Base-by-base conservation (phyloP, 495 filamentous ascomycete genomes). In the Thermochaetoides thermophila region DNA sequence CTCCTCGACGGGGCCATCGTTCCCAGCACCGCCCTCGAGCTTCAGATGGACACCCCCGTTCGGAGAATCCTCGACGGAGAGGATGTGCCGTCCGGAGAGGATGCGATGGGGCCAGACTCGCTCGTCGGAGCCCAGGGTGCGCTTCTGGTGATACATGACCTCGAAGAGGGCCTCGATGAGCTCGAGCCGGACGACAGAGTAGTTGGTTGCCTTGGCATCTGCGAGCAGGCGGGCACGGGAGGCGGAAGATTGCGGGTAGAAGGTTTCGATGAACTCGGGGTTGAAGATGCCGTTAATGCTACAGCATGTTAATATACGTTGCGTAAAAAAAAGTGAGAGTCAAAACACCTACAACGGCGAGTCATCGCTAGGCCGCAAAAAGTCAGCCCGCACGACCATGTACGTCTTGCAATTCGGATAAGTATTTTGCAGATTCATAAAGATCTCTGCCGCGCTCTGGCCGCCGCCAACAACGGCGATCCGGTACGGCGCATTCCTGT, bases 201-300 rank as follows among this genome's bases (percentile, higher is more conserved):
- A 97, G 60, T 97, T 97, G 18, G 87, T 97, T 18, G 67, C 69
- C 27, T 73, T 71, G 42, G 86, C 77, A 14, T 69, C 67, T 3
- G 57, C 50, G 27, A 91, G 66, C 27, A 76, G 63, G 23, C 66
- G 59, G 27, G 63, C 55, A 29, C 85, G 78, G 37, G 76, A 66
- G 15, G 70, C 60, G 0, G 71, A 47, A 2, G 73, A 52, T 26
- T 76, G 73, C 31, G 65, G 54, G 57, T 74, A 94, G 44, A 92
- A 67, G 18, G 55, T 59, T 42, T 92, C 78, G 5, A 91, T 74
- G 17, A 74, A 75, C 25, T 76, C 70, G 3, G 87, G 86, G 53
- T 95, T 80, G 64, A 97, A 97, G 43, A 95, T 78, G 44, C 87
- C 85, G 54, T 97, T 97, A 35, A 97, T 84, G 44, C 85, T 93